Evolutionary conservation across 2,329 filamentous ascomycete species (phyloP), one percentile per base, ranked within the genome.

Genomic region (Monosporascus ibericus): DNA sequence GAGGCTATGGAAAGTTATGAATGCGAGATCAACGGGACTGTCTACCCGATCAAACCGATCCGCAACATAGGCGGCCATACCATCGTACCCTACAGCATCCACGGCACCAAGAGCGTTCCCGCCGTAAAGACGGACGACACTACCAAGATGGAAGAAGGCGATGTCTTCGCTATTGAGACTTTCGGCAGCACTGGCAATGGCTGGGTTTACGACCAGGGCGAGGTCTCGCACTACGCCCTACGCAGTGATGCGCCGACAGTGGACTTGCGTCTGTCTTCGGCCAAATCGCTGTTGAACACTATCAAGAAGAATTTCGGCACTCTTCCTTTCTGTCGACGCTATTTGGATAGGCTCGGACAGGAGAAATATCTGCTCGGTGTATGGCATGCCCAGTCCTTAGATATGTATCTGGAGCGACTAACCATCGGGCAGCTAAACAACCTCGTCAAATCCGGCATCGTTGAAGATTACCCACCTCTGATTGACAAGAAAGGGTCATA

Each of bases 261-360:
- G 7, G 82, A 88, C 53, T 75, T 96, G 54, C 82, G 88, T 48
- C 75, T 95, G 48, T 83, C 86, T 44, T 95, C 90, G 46, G 92
- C 92, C 54, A 94, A 92, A 76, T 87, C 85, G 52, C 77, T 97
- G 52, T 77, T 96, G 60, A 94, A 81, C 63, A 86, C 90, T 34
- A 96, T 97, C 71, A 94, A 90, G 74, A 95, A 95, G 79, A 96
- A 96, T 72, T 97, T 96, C 69, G 90, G 90, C 59, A 96, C 91
- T 1, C 73, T 97, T 61, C 91, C 91, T 2, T 97, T 91, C 72
- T 96, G 90, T 70, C 81, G 92, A 58, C 84, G 92, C 60, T 96
- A 96, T 68, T 77, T 97, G 55, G 92, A 96, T 72, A 86, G 92
- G 50, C 72, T 96, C n/a, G 92, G 92, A 25, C 89, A 95, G 70